A percentile compares a stretch with the other conserved stretches of the same genome.
These are phyloP conservation scores for Phylloporus arenicola DNA, from an alignment of 768 basidiomycete species.

Conservation along the genomic window DNA sequence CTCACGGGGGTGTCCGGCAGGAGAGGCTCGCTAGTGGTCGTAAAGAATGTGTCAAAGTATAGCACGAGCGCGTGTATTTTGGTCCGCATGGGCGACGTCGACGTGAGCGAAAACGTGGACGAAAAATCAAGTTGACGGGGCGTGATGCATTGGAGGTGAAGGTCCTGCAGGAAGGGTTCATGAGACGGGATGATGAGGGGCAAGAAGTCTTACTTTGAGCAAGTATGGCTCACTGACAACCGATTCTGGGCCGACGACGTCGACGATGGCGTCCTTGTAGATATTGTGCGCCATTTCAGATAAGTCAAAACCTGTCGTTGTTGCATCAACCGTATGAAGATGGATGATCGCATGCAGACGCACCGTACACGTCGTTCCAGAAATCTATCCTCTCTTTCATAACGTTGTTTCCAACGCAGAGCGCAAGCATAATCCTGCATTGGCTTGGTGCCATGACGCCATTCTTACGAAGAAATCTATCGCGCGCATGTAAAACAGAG, in stretches of 20 bases:
- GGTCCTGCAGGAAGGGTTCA: too few species aligned
- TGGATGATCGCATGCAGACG: slow-evolving; percentile 11
- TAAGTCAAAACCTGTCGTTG: slow-evolving; percentile 78
- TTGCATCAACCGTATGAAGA: background rate
- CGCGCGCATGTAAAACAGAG: slow-evolving; percentile 84
- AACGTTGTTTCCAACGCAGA: slow-evolving; percentile 72
- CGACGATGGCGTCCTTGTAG: slow-evolving; percentile 79
- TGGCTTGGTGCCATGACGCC: slow-evolving; percentile 91
- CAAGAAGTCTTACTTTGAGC: slow-evolving; percentile 54
- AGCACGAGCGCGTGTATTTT: slow-evolving; percentile 78
- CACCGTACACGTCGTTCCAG: slow-evolving; percentile 91
- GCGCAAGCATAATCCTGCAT: slow-evolving; percentile 75
- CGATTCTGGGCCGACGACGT: slow-evolving; percentile 63
- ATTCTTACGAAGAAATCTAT: slow-evolving; percentile 68
- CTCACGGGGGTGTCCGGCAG: slow-evolving; percentile 49
- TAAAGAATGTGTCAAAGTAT: slow-evolving; percentile 96
- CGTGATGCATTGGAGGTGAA: slow-evolving; percentile 58
- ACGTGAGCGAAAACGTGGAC: slow-evolving; percentile 67
- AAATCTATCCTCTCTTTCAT: slow-evolving; percentile 80
- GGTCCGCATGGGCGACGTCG: slow-evolving; percentile 52
- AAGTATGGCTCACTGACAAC: slow-evolving; percentile 57
- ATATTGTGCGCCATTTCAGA: slow-evolving; percentile 71
- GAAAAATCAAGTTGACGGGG: slow-evolving; percentile 74
- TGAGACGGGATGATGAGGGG: too few species aligned
- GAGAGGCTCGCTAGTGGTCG: slow-evolving; percentile 48